Percentiles rank a stretch among this genome's conserved stretches.
These are phyloP conservation scores for Microglena sp. DNA, from an alignment of 139 green algal genomes.

Conservation along the genomic window DNA sequence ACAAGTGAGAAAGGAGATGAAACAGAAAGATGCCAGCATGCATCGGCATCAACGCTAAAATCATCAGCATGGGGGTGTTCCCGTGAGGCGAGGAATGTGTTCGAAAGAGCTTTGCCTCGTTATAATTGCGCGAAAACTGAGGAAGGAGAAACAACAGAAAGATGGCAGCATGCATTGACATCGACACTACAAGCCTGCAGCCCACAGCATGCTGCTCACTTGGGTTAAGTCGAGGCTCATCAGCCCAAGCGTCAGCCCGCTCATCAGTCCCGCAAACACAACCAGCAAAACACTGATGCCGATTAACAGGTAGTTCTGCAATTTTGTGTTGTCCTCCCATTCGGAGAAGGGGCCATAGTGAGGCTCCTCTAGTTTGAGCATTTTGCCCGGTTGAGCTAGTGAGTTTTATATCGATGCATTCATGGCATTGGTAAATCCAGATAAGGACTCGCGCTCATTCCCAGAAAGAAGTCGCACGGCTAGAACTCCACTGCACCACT, in stretches of 20 bases:
- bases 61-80: not conserved
- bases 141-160: too few species aligned
- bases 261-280: slow-evolving; percentile 53
- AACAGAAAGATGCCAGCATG: not conserved
- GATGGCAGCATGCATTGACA: not conserved
- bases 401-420: too few species aligned
- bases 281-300: slow-evolving; percentile 15
- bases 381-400: too few species aligned
- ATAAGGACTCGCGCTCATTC: too few species aligned
- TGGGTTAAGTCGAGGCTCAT: slow-evolving; percentile 37
- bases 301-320: slow-evolving; percentile 4
- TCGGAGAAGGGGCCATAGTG: too few species aligned
- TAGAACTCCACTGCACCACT: too few species aligned
- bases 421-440: too few species aligned
- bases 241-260: slow-evolving; percentile 73
- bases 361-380: too few species aligned
- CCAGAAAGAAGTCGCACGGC: too few species aligned
- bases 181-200: not conserved
- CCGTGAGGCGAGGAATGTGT: not conserved
- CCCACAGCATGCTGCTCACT: slow-evolving; percentile 38
- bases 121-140: too few species aligned
- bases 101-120: too few species aligned
- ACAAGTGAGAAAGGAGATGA: too few species aligned
- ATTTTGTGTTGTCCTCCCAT: slow-evolving; percentile 12
- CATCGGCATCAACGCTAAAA: not conserved